Base-by-base conservation (phyloP, 1,139 yeast genomes). In the Blastobotrys persicus region DNA sequence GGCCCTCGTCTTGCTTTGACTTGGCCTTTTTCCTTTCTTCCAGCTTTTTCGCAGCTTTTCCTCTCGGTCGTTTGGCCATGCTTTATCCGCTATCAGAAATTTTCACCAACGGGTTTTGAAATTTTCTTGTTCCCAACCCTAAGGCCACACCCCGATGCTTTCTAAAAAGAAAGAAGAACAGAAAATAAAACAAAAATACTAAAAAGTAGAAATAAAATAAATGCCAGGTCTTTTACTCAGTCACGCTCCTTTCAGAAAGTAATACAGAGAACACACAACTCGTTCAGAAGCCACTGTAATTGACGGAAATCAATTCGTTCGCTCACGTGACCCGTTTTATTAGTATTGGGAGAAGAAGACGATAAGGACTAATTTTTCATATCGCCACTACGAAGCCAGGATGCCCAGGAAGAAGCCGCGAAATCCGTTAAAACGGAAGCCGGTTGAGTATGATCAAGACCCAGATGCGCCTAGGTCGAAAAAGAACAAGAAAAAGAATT, bases 61-160 rank as follows among this genome's bases (percentile, higher is more conserved):
- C 65, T 51, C 67, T 53, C 13, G 62, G 52, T 44, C 67, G 46
- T 50, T 64, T 65, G 2, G 55, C 61, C 69, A 65, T 65, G 39
- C 20, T 31, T 26, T 11, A 26, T 35, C n/a, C 6, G 23, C 19
- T 23, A 6, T 46, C 20, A 31, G 17, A 41, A 40, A 34, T 18
- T 44, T 37, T 45, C 17, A 7, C 19, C 38, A 13, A 13, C 19
- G 19, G 13, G 19, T 14, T 7, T 12, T 34, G 38, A 34, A 34
- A 34, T 34, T 34, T 34, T 34, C 11, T 34, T 17, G 6, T 9
- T 13, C 17, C 39, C 39, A 17, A 34, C n/a, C n/a, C n/a, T n/a
- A n/a, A n/a, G n/a, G n/a, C n/a, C n/a, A n/a, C n/a, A n/a, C n/a
- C n/a, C n/a, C n/a, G n/a, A n/a, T n/a, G n/a, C n/a, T n/a, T n/a